Base-by-base conservation (phyloP, 164 flowering plant genomes). In the Kalanchoe fedtschenkoi region DNA sequence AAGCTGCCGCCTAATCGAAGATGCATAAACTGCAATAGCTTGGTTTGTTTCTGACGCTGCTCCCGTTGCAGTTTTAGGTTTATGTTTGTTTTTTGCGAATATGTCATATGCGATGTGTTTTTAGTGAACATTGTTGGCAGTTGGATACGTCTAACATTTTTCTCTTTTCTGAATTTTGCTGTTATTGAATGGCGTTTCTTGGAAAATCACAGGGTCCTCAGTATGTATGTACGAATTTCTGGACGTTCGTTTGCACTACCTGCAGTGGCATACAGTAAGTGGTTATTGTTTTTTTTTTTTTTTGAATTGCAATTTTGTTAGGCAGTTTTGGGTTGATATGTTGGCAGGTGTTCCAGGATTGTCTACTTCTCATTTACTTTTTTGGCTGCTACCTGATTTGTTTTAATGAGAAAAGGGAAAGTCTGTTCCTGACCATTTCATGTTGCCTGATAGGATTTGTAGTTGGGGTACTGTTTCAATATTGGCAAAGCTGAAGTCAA, bases 1-100 rank as follows among this genome's bases (percentile, higher is more conserved):
- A 93, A 93, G 84, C 95, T 93, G 57, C 99, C 99, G 29, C 99
- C 99, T 11, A 92, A 92, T 82, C 83, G 98, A 33, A 77, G 85
- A 65, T 92, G 98, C 80, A 89, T 92, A 62, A 89, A 92, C 76
- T 92, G 98, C 70, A 86, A 89, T 60, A 80, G 84, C 70, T 59
- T 89, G 83, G 98, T 92, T 80, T 61, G 28, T 17, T 59, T 35
- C 63, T 46, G 34, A 6, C 61, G 29, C 32, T 38, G 1, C 6
- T 21, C 30, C 54, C n/a, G 43, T 44, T 58, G 16, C 47, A 28
- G 17, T 24, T 34, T 29, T 34, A 2, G 26, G 41, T 63, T 60
- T 14, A 3, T 35, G 15, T 21, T 39, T 26, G 19, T 24, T 22
- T 16, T n/a, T 34, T 34, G 2, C 16, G 6, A 8, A 53, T 21